Conservation (phyloP, 2,329 filamentous ascomycete genomes). For the Gnomoniopsis sp. region DNA sequence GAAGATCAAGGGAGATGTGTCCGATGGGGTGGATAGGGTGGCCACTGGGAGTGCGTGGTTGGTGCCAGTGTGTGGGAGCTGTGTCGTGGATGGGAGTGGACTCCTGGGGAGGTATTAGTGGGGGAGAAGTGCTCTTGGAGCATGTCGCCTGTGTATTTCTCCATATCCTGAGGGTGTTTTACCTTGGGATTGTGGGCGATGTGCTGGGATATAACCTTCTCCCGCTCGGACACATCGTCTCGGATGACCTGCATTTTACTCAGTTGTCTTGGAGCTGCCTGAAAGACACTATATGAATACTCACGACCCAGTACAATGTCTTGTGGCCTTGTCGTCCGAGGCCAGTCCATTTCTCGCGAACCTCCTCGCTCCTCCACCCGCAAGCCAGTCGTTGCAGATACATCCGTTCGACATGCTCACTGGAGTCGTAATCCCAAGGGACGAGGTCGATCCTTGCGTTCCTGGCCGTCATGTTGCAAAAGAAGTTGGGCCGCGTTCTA, state of each 20-base stretch:
- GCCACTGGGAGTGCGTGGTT: slow-evolving; percentile 27
- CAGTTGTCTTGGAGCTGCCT: too few relatives aligned
- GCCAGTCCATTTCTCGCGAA: slow-evolving; percentile 31
- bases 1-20: slow-evolving; percentile 35
- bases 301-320: slow-evolving; percentile 39
- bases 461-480: background rate
- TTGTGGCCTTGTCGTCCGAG: slow-evolving; percentile 32
- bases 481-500: background rate
- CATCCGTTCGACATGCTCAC: slow-evolving; percentile 37
- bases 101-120: slow-evolving; percentile 25
- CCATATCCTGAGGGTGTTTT: background rate
- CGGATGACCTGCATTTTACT: slow-evolving; percentile 29
- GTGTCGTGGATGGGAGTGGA: slow-evolving; percentile 31
- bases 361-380: slow-evolving; percentile 38
- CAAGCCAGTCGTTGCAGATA: slow-evolving; percentile 42
- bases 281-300: too few relatives aligned
- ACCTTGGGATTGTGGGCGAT: slow-evolving; percentile 29
- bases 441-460: slow-evolving; percentile 32
- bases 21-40: slow-evolving; percentile 35
- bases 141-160: background rate
- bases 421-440: slow-evolving; percentile 40
- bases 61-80: slow-evolving; percentile 26
- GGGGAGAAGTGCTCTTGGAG: background rate
- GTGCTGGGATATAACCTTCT: slow-evolving; percentile 29
- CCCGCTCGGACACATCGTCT: slow-evolving; percentile 27